A percentile compares a stretch with the other conserved stretches of the same genome.
Conservation (phyloP, 768 basidiomycete species). For the Xanthoconium purpureum region DNA sequence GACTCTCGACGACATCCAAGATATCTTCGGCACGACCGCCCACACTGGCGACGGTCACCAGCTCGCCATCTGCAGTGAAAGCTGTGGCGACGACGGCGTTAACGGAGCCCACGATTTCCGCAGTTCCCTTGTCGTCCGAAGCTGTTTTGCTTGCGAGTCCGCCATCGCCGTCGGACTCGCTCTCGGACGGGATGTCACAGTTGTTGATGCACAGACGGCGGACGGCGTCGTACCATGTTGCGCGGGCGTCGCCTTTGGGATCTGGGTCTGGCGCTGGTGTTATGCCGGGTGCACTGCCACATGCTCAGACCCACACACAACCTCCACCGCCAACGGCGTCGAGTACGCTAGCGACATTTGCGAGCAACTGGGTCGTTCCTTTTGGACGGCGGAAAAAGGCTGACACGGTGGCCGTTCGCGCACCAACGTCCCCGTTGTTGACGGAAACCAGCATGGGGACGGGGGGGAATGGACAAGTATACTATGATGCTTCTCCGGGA, state of each 20-base stretch:
- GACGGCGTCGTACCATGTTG: slow-evolving; percentile 58
- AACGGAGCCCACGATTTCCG: slow-evolving; percentile 50
- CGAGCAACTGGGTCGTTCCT: slow-evolving; percentile 62
- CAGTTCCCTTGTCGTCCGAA: slow-evolving; percentile 39
- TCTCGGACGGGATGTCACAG: slow-evolving; percentile 58
- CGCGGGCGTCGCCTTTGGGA: slow-evolving; percentile 48
- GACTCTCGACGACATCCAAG: slow-evolving; percentile 63
- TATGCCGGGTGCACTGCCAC: slow-evolving; percentile 6
- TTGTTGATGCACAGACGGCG: slow-evolving; percentile 46
- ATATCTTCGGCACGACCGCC: slow-evolving; percentile 67
- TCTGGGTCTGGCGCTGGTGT: slow-evolving; percentile 6
- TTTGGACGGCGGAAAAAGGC: slow-evolving; percentile 54
- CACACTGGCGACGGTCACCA: slow-evolving; percentile 47
- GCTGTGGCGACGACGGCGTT: slow-evolving; percentile 67
- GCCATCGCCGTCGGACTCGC: slow-evolving; percentile 60
- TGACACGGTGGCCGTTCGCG: slow-evolving; percentile 5
- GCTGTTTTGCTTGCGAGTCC: slow-evolving; percentile 34
- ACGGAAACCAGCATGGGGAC: slow-evolving; percentile 17
- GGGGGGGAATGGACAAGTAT: slow-evolving; percentile 19
- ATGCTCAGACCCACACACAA: slow-evolving; percentile 1
- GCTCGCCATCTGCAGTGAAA: slow-evolving; percentile 46
- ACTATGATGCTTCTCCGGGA: slow-evolving; percentile 17
- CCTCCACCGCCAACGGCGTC: slow-evolving; percentile 41
- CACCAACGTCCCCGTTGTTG: slow-evolving; percentile 2
- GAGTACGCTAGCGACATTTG: slow-evolving; percentile 54